A percentile compares a stretch with the other conserved stretches of the same genome.
phyloP scores from a whole-genome alignment of 441 rosid species.

The Arabidopsis hybrid region DNA sequence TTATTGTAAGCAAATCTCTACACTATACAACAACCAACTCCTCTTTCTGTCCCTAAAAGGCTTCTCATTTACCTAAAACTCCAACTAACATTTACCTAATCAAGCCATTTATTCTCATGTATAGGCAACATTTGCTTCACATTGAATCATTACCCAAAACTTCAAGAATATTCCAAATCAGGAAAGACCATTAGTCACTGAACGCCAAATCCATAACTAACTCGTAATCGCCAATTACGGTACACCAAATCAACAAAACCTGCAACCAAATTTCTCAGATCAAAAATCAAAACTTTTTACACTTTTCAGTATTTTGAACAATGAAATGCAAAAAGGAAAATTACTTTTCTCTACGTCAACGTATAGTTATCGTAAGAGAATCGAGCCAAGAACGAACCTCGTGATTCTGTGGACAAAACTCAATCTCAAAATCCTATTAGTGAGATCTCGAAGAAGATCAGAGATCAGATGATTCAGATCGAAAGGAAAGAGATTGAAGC shows the following conservation, averaged over 20 bases:
- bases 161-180: slow-evolving; percentile 14
- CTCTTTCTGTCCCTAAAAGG: neutral
- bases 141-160: neutral
- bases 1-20: slow-evolving; percentile 8
- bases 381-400: slow-evolving; percentile 4
- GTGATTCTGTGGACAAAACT: neutral
- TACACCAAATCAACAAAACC: neutral
- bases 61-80: neutral
- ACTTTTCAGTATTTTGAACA: neutral
- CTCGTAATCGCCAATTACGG: neutral
- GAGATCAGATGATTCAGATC: slow-evolving; percentile 5
- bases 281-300: slow-evolving; percentile 9
- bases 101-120: slow-evolving; percentile 18
- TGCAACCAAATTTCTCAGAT: slow-evolving; percentile 19
- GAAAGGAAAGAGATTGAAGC: neutral
- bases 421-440: neutral
- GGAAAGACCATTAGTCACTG: slow-evolving; percentile 17
- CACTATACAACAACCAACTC: neutral
- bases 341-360: neutral
- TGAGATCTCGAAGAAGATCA: slow-evolving; percentile 10
- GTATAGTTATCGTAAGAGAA: too few relatives aligned
- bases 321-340: neutral
- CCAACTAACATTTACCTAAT: slow-evolving; percentile 3
- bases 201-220: slow-evolving; percentile 14
- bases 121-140: neutral